phyloP scores from a whole-genome alignment of 768 basidiomycete genomes.

The Pulveroboletus frians region DNA sequence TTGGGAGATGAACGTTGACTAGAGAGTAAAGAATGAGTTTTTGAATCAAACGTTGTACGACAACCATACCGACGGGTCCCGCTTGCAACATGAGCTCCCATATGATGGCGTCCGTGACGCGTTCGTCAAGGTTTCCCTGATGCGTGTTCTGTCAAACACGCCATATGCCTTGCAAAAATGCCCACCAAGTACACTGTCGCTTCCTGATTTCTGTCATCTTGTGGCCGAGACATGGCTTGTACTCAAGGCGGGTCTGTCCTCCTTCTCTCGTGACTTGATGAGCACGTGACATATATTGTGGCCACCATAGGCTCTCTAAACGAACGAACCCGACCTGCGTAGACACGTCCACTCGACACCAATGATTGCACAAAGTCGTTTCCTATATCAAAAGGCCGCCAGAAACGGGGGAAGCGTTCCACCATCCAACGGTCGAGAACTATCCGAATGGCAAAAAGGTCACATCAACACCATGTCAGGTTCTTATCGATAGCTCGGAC shows the following conservation, averaged over 20 bases:
- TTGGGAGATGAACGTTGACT: slow-evolving; percentile 98
- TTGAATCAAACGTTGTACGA: background rate
- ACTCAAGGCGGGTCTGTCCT: too few species aligned
- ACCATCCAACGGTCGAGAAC: background rate
- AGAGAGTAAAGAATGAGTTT: background rate
- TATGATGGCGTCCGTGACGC: slow-evolving; percentile 86
- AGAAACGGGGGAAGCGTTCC: background rate
- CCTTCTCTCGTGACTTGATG: background rate
- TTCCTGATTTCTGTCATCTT: slow-evolving; percentile 88
- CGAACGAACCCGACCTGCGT: too few species aligned
- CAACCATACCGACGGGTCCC: slow-evolving; percentile 85
- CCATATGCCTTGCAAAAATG: background rate
- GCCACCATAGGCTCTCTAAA: too few species aligned
- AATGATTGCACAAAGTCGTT: too few species aligned
- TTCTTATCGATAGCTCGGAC: too few species aligned
- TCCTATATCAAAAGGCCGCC: background rate
- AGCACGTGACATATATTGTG: background rate
- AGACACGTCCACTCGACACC: too few species aligned
- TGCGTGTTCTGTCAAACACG: background rate
- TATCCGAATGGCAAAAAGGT: background rate
- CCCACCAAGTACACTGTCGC: slow-evolving; percentile 82
- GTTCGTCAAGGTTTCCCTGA: slow-evolving; percentile 95
- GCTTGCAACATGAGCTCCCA: slow-evolving; percentile 99
- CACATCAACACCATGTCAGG: too few species aligned
- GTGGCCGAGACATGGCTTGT: slow-evolving; percentile 43